A percentile compares a stretch with the other conserved stretches of the same genome.
phyloP scores from a whole-genome alignment of 352 stramenopile species.

The Peronospora belbahrii region DNA sequence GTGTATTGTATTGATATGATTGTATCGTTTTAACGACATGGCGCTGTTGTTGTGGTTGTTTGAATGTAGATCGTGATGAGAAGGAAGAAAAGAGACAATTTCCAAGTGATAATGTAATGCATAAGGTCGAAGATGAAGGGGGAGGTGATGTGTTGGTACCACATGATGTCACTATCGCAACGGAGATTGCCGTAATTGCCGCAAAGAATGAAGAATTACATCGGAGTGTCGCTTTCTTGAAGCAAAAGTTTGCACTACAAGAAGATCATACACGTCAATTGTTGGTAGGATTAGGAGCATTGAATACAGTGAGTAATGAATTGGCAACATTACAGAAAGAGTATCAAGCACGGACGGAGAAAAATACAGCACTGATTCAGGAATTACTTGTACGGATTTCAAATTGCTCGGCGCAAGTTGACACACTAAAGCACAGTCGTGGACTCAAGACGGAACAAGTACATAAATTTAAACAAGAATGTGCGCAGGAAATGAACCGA shows the following conservation, averaged over 20 bases:
- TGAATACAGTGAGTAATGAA: constrained; percentile 37
- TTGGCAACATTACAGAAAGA: constrained; percentile 34
- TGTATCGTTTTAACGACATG: neutral
- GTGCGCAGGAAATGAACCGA: constrained; percentile 37
- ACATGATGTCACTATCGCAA: constrained; percentile 4
- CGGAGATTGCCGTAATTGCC: constrained; percentile 23
- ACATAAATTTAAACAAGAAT: constrained; percentile 36
- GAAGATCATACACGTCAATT: constrained; percentile 33
- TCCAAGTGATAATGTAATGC: neutral
- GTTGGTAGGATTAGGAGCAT: constrained; percentile 24
- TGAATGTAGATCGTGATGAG: neutral
- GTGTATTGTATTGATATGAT: neutral
- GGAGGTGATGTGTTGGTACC: neutral
- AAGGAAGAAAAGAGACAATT: constrained; percentile 8
- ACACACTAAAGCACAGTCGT: constrained; percentile 29
- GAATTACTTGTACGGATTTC: constrained; percentile 44
- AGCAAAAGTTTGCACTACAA: constrained; percentile 29
- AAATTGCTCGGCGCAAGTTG: constrained; percentile 42
- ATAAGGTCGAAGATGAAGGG: constrained; percentile 5
- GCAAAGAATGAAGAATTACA: constrained; percentile 39
- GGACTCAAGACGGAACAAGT: constrained; percentile 33
- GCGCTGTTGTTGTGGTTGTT: neutral
- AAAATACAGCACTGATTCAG: constrained; percentile 44
- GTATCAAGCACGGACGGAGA: constrained; percentile 35
- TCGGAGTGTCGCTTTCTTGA: constrained; percentile 31